Evolutionary conservation across 108 stramenopile species (phyloP).

Genomic region (Pseudonitzschia pungens): DNA sequence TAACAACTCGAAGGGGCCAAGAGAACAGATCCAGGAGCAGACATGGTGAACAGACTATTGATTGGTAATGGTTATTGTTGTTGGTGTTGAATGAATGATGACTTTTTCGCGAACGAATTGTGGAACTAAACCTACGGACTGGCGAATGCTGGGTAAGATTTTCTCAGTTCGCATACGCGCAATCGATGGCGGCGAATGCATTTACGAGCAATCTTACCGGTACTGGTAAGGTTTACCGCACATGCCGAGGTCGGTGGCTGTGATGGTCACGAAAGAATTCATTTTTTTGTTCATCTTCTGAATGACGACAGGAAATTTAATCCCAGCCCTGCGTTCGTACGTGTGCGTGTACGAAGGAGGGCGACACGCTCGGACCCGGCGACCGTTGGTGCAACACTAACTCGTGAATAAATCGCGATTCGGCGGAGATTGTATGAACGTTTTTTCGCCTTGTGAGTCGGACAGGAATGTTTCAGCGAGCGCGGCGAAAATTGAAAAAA

Average conservation of each 20-base stretch:
- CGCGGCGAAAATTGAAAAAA: not conserved
- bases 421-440: too few species aligned
- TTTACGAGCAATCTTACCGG: too few species aligned
- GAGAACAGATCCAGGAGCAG: constrained; percentile 51
- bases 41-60: not conserved
- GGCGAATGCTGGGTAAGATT: too few species aligned
- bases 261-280: not conserved
- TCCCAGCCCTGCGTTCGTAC: not conserved
- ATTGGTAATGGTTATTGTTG: not conserved
- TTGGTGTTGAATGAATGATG: not conserved
- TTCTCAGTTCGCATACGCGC: not conserved
- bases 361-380: not conserved
- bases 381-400: not conserved
- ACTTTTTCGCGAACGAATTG: not conserved
- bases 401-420: too few species aligned
- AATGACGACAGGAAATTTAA: not conserved
- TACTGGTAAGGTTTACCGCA: too few species aligned
- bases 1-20: constrained; percentile 75
- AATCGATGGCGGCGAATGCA: not conserved
- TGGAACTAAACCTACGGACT: too few species aligned
- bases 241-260: not conserved
- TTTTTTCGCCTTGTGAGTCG: not conserved
- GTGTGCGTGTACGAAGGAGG: not conserved
- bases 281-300: not conserved
- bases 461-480: not conserved